Conservation (phyloP, 768 basidiomycete species). For the Kwoniella pini region DNA sequence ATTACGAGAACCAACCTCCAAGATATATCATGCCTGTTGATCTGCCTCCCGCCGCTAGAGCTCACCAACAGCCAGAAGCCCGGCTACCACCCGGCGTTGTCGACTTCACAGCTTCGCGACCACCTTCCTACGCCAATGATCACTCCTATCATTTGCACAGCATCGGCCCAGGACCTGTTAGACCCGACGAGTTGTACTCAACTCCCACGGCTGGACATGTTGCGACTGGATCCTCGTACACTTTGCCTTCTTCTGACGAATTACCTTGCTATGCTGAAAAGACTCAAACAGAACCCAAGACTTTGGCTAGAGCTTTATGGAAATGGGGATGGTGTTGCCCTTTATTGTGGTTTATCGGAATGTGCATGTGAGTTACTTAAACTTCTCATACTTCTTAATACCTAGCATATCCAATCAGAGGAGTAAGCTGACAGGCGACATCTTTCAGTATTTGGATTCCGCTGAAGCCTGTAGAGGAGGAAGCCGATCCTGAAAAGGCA, state of each 20-base stretch:
- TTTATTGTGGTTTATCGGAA: slow-evolving; percentile 42
- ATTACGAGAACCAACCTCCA: slow-evolving; percentile 22
- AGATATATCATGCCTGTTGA: slow-evolving; percentile 33
- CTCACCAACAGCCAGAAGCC: background rate
- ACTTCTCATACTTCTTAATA: no score
- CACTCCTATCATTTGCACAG: background rate
- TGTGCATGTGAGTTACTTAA: slow-evolving; percentile 50
- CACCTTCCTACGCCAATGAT: slow-evolving; percentile 12
- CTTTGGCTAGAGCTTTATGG: slow-evolving; percentile 43
- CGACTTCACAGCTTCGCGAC: slow-evolving; percentile 7
- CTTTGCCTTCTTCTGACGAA: slow-evolving; percentile 19
- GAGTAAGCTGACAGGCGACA: no score
- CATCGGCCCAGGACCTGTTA: no score
- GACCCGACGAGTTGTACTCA: no score
- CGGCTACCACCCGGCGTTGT: background rate
- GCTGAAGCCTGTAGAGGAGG: slow-evolving; percentile 40
- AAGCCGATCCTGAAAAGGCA: slow-evolving; percentile 40
- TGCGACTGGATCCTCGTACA: background rate
- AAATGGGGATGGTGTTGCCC: slow-evolving; percentile 43
- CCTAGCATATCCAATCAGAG: no score
- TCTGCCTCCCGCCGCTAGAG: slow-evolving; percentile 10
- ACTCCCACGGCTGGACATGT: slow-evolving; percentile 10
- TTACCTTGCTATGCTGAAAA: slow-evolving; percentile 39
- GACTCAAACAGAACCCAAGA: slow-evolving; percentile 42
- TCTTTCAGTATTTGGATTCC: slow-evolving; percentile 44